Conservation (phyloP, 2,329 filamentous ascomycete species). For the Aaosphaeria pasadenensis region DNA sequence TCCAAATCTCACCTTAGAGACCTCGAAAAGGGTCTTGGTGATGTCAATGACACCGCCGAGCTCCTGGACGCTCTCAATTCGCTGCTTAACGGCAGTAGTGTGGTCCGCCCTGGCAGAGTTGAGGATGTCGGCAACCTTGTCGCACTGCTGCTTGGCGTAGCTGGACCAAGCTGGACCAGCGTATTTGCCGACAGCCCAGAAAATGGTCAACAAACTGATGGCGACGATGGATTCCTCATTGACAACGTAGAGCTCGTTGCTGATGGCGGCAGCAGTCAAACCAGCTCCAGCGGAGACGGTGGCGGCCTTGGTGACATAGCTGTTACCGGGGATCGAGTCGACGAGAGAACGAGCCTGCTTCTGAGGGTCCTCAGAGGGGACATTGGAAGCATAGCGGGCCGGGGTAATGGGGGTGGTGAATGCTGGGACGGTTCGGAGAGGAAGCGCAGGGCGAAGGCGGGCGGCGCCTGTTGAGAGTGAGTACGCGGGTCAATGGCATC, state of each 20-base stretch:
- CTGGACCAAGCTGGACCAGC: conserved; percentile 87
- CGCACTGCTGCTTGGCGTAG: conserved; percentile 85
- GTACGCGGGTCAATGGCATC: conserved; percentile 41
- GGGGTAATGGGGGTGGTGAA: conserved; percentile 66
- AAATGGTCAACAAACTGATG: conserved; percentile 89
- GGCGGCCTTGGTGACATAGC: conserved; percentile 90
- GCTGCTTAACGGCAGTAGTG: conserved; percentile 89
- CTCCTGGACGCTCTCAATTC: conserved; percentile 93
- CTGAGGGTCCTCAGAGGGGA: conserved; percentile 86
- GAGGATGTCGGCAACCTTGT: conserved; percentile 92
- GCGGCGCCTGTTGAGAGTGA: conserved; percentile 67
- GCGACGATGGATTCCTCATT: conserved; percentile 98
- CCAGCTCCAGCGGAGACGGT: conserved; percentile 92
- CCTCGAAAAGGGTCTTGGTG: conserved; percentile 94
- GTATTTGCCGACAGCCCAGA: conserved; percentile 88
- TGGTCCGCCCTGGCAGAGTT: conserved; percentile 93
- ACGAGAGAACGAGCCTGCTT: conserved; percentile 95
- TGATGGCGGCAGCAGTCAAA: conserved; percentile 90
- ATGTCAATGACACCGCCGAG: conserved; percentile 92
- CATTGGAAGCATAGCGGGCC: conserved; percentile 69
- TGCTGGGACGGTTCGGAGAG: conserved; percentile 72
- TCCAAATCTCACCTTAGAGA: conserved; percentile 75
- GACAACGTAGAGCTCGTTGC: conserved; percentile 99
- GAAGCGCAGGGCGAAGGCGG: conserved; percentile 75
- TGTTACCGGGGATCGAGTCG: conserved; percentile 89